Conservation (phyloP, 768 basidiomycete genomes). For the Rubroboletus satanas region DNA sequence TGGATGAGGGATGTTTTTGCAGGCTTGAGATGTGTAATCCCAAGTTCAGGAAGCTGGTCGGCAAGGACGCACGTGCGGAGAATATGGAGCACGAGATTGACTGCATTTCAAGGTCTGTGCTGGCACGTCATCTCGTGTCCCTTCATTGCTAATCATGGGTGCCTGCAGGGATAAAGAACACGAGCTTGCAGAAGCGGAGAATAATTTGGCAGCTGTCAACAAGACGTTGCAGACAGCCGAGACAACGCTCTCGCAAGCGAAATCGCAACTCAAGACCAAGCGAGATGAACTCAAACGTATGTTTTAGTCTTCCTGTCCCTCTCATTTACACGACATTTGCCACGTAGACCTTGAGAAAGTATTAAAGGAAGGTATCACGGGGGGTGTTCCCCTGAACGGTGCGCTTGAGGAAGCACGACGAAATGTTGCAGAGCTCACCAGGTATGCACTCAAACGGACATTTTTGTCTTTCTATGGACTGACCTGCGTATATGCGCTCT, state of each 20-base stretch:
- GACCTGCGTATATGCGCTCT: background rate
- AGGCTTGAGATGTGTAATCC: slow-evolving; percentile 62
- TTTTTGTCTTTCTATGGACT: background rate
- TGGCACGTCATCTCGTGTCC: background rate
- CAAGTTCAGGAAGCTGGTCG: slow-evolving; percentile 65
- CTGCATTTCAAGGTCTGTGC: slow-evolving; percentile 51
- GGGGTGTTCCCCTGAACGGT: slow-evolving; percentile 40
- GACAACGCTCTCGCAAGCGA: slow-evolving; percentile 55
- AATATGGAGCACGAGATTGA: slow-evolving; percentile 76
- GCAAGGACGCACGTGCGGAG: slow-evolving; percentile 52
- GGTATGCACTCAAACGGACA: slow-evolving; percentile 4
- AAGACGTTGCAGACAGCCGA: slow-evolving; percentile 62
- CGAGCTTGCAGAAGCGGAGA: slow-evolving; percentile 41
- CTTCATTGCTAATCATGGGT: background rate
- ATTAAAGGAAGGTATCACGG: slow-evolving; percentile 38
- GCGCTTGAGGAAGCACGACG: slow-evolving; percentile 42
- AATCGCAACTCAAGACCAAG: slow-evolving; percentile 58
- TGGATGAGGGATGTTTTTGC: slow-evolving; percentile 3
- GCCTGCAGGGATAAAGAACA: slow-evolving; percentile 61
- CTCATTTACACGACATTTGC: background rate
- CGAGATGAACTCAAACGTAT: slow-evolving; percentile 60
- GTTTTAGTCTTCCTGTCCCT: background rate
- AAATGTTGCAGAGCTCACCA: slow-evolving; percentile 14
- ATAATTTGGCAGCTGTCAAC: slow-evolving; percentile 40
- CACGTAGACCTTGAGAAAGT: slow-evolving; percentile 39